Evolutionary conservation across 202 grass and related monocot species (phyloP).

Genomic region (Zizania palustris): DNA sequence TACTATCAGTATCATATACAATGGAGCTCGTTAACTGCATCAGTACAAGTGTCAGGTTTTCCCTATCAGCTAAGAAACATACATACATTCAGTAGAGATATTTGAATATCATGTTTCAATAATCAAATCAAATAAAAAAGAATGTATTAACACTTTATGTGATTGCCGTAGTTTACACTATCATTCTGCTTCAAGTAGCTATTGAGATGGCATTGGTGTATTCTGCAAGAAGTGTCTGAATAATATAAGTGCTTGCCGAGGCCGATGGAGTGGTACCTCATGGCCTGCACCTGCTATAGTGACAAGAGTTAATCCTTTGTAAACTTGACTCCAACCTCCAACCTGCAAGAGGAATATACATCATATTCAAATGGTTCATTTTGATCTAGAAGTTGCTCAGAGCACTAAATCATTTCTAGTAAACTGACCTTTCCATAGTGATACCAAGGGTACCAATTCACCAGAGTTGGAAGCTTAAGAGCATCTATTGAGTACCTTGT

Average conservation of each 20-base stretch:
- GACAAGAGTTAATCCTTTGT: slow-evolving; percentile 80
- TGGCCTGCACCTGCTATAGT: slow-evolving; percentile 85
- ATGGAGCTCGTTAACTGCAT: slow-evolving; percentile 51
- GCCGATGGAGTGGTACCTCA: slow-evolving; percentile 87
- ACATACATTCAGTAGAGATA: slow-evolving; percentile 57
- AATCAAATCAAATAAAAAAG: slow-evolving; percentile 49
- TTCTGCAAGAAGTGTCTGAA: slow-evolving; percentile 93
- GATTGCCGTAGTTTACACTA: slow-evolving; percentile 35
- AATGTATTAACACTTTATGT: slow-evolving; percentile 35
- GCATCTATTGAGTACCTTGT: slow-evolving; percentile 89
- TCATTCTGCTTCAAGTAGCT: slow-evolving; percentile 47
- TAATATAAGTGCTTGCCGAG: slow-evolving; percentile 78
- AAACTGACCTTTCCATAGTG: slow-evolving; percentile 75
- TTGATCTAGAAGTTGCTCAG: background rate
- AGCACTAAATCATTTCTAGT: background rate
- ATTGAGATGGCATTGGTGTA: slow-evolving; percentile 67
- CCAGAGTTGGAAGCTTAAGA: slow-evolving; percentile 73
- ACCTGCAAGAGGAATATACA: slow-evolving; percentile 49
- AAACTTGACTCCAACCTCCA: slow-evolving; percentile 94
- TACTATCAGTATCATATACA: slow-evolving; percentile 57
- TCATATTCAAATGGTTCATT: background rate
- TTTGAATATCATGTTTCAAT: slow-evolving; percentile 48
- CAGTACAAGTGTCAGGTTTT: slow-evolving; percentile 41
- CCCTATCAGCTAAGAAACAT: slow-evolving; percentile 44
- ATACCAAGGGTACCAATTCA: slow-evolving; percentile 90